These are phyloP conservation scores for Lasiosphaeria ovina DNA, from an alignment of 495 filamentous ascomycete genomes.

Conservation along the genomic window DNA sequence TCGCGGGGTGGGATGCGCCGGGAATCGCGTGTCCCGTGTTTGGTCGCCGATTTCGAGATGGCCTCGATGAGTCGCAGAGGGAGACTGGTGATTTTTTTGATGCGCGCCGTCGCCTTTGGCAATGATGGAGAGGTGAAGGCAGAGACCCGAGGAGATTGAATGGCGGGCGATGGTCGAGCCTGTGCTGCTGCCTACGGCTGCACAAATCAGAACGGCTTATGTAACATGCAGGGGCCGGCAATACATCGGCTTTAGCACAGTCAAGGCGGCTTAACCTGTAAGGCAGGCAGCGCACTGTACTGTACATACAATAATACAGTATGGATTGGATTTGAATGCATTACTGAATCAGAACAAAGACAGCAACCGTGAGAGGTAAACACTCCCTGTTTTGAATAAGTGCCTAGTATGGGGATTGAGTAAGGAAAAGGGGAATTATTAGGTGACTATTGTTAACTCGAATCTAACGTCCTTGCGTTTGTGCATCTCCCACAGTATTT, in stretches of 20 bases:
- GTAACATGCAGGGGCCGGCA: slow-evolving; percentile 16
- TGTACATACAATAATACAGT: too few relatives aligned
- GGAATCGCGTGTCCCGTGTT: slow-evolving; percentile 43
- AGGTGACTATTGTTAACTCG: too few relatives aligned
- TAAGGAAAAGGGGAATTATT: too few relatives aligned
- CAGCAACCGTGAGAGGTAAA: too few relatives aligned
- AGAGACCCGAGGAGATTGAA: slow-evolving; percentile 43
- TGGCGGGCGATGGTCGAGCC: slow-evolving; percentile 45
- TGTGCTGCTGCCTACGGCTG: slow-evolving; percentile 28
- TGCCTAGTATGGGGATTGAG: too few relatives aligned
- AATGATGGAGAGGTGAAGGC: slow-evolving; percentile 56
- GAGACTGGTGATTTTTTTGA: slow-evolving; percentile 56
- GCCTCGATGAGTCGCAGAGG: slow-evolving; percentile 50
- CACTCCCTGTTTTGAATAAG: too few relatives aligned
- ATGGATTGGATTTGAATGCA: too few relatives aligned
- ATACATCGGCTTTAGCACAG: slow-evolving; percentile 7
- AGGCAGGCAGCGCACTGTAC: neutral
- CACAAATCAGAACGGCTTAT: slow-evolving; percentile 30
- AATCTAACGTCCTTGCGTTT: too few relatives aligned
- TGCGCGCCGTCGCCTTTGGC: slow-evolving; percentile 47
- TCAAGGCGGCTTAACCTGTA: slow-evolving; percentile 1
- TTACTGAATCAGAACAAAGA: too few relatives aligned
- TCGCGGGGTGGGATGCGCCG: slow-evolving; percentile 31
- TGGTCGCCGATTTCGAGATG: slow-evolving; percentile 46
- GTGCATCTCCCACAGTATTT: too few relatives aligned